Conservation (phyloP, 148 eudicot species). For the Dianthus caryophyllus region DNA sequence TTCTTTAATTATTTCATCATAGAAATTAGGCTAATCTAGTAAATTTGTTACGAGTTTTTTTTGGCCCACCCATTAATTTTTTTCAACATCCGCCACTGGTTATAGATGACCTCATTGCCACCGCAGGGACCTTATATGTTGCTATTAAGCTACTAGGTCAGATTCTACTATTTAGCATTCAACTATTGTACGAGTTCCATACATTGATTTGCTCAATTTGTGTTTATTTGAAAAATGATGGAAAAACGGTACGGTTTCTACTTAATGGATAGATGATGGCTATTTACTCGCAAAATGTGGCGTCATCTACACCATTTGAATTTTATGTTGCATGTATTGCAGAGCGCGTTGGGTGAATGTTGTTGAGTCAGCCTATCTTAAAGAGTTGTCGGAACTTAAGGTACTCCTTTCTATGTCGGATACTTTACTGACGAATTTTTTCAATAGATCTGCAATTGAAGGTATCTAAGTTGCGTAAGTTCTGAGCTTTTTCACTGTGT, state of each 20-base stretch:
- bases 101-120: slow-evolving; percentile 98
- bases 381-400: slow-evolving; percentile 82
- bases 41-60: too few relatives aligned
- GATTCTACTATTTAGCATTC: not conserved
- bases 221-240: not conserved
- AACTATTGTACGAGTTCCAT: not conserved
- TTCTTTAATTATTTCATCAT: too few relatives aligned
- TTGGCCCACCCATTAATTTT: too few relatives aligned
- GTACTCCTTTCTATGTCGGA: slow-evolving; percentile 32
- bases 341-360: slow-evolving; percentile 79
- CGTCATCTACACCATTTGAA: not conserved
- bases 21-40: too few relatives aligned
- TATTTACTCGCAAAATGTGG: not conserved
- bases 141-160: slow-evolving; percentile 82
- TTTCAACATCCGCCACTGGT: too few relatives aligned
- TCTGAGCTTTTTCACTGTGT: too few relatives aligned
- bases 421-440: not conserved
- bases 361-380: slow-evolving; percentile 92
- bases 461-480: too few relatives aligned
- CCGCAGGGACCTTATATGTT: slow-evolving; percentile 87
- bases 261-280: not conserved
- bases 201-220: not conserved
- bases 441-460: too few relatives aligned
- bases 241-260: not conserved
- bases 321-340: slow-evolving; percentile 21